A percentile compares a stretch with the other conserved stretches of the same genome.
These are phyloP conservation scores for Pythium apleroticum DNA, from an alignment of 352 stramenopile species.

Conservation along the genomic window DNA sequence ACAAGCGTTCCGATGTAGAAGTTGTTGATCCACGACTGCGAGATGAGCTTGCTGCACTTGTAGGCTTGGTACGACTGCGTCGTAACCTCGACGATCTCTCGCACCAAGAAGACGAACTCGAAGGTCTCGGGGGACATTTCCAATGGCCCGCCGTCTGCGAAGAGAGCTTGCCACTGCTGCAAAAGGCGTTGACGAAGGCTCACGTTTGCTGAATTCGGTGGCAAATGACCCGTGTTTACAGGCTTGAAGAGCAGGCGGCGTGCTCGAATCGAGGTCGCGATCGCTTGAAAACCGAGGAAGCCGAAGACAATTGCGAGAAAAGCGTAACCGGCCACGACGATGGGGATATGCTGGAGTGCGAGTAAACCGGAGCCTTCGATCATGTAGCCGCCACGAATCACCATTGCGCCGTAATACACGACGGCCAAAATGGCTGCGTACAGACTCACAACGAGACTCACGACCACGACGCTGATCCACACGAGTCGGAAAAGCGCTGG, in stretches of 20 bases:
- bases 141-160: neutral
- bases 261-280: constrained; percentile 5
- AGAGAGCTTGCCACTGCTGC: neutral
- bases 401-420: constrained; percentile 10
- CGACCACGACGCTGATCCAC: constrained; percentile 4
- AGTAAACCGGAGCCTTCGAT: constrained; percentile 11
- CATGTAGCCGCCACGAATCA: constrained; percentile 19
- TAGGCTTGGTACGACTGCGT: constrained; percentile 28
- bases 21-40: constrained; percentile 20
- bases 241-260: neutral
- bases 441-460: neutral
- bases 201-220: too few relatives aligned
- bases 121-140: neutral
- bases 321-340: constrained; percentile 11
- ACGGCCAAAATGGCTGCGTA: neutral
- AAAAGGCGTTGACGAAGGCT: too few relatives aligned
- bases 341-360: constrained; percentile 1
- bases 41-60: constrained; percentile 23
- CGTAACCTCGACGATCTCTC: constrained; percentile 20
- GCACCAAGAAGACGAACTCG: constrained; percentile 18
- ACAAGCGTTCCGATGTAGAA: constrained; percentile 18
- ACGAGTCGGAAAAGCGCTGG: neutral
- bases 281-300: neutral
- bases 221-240: too few relatives aligned
- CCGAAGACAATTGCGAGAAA: constrained; percentile 9